Evolutionary conservation across 2,329 filamentous ascomycete species (phyloP), one percentile per base, ranked within the genome.

Genomic region (Lecanicillium sp.): DNA sequence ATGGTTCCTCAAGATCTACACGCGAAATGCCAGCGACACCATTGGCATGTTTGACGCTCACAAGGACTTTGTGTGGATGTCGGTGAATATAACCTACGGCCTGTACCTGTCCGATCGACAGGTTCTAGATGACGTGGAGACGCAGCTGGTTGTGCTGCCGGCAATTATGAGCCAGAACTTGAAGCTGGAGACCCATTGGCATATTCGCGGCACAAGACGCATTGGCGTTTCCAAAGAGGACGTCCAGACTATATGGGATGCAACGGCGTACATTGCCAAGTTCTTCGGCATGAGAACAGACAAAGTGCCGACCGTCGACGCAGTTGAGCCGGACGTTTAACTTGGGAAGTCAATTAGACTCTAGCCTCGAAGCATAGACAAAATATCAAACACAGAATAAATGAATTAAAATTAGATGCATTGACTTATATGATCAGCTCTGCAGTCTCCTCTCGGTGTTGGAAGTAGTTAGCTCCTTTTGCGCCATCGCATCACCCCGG

Each of bases 141-240:
- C 78, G 1, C 72, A 81, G 54, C 60, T 81, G 8, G 70, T 77
- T 1, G 74, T 77, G 1, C 60, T 80, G 3, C 62, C 69, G 3
- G 73, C 70, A 1, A 80, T 82, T 48, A 76, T 80, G 73, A 75
- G 74, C 5, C 78, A 81, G 56, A 80, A 81, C 49, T 57, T 81
- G 15, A 62, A 61, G 0, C 61, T 65, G 1, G 72, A 78, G 58
- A 75, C 76, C 2, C 70, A 67, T 14, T 82, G 77, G 76, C 78
- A 82, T 60, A 65, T 51, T 47, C 43, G 49, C 36, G 32, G 54
- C 49, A 62, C 58, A 3, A 49, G 60, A 14, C 49, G 60, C 1
- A 56, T 62, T 10, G 60, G 61, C 0, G 60, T 62, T 15, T 56
- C 56, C 1, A 58, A 55, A 45, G 45, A 54, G 15, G 60, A 63